Evolutionary conservation across 2,329 filamentous ascomycete genomes (phyloP), one percentile per base, ranked within the genome.

Genomic region (Botrytis pseudocinerea): DNA sequence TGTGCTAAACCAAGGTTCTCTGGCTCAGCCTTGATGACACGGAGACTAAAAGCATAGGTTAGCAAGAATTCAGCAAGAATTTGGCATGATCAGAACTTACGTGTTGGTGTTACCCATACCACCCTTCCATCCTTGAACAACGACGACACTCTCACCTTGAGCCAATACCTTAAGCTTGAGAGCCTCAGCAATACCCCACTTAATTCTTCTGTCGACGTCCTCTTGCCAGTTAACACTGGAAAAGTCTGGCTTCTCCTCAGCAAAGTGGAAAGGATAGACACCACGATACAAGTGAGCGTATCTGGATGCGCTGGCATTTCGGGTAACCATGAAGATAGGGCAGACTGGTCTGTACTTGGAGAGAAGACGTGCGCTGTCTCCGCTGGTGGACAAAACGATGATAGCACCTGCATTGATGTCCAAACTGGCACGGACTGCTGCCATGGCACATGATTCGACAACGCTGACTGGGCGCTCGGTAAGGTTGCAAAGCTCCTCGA

Each of bases 281-380:
- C 96, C 96, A 82, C 96, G 95, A 87, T 98, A 98, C 83, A 99
- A 85, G 84, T 99, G 96, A 78, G 91, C 92, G 84, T 96, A 98
- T 85, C 96, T 89, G 74, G 94, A 92, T 70, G 96, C 93, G 77
- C 89, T 90, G 66, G 90, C 85, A 83, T 92, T 97, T 80, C 96
- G 92, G 77, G 95, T 97, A 77, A 99, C 93, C 95, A 98, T 98
- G 88, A 99, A 95, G 86, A 99, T 98, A 79, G 96, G 96, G 90
- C 95, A 98, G 77, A 98, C 95, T 69, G 96, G 96, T 81, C 96
- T 93, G 87, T 98, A 99, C 88, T 99, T 99, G 87, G 95, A 97
- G 78, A 98, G 88, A 76, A 98, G 91, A 80, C 96, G 94, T 74
- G 96, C 96, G 77, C 95, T 98, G 81, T 93, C 93, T 82, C 96